Conservation (phyloP, 2,329 filamentous ascomycete species). For the Botrytis medusae region DNA sequence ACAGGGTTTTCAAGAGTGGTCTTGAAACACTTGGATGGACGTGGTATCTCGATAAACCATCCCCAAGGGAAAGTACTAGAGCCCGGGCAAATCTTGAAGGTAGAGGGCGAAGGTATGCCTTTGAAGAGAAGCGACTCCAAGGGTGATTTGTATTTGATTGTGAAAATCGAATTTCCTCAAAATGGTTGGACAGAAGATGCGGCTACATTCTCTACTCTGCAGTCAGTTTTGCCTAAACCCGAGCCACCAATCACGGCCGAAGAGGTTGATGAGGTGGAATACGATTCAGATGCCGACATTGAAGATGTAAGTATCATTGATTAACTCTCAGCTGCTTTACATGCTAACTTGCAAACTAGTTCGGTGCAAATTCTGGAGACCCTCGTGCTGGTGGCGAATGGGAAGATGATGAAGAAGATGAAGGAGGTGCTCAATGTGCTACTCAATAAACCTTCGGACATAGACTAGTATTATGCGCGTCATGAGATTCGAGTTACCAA, state of each 20-base stretch:
- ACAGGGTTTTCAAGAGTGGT: conserved; percentile 89
- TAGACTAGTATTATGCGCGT: not conserved
- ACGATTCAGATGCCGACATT: conserved; percentile 77
- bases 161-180: conserved; percentile 86
- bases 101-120: conserved; percentile 92
- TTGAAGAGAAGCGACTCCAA: conserved; percentile 78
- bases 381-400: conserved; percentile 64
- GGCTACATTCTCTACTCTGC: conserved; percentile 67
- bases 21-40: conserved; percentile 87
- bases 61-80: conserved; percentile 78
- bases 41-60: conserved; percentile 80
- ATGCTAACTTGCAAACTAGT: conserved; percentile 47
- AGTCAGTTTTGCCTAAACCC: conserved; percentile 70
- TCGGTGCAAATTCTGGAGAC: conserved; percentile 71
- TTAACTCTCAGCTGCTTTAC: conserved; percentile 3
- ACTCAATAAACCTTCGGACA: conserved; percentile 36
- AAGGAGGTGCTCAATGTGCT: conserved; percentile 62
- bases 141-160: conserved; percentile 83
- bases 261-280: conserved; percentile 82
- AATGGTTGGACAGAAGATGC: conserved; percentile 78
- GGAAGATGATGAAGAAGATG: conserved; percentile 67
- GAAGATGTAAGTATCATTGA: conserved; percentile 61
- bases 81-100: conserved; percentile 81
- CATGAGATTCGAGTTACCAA: not conserved
- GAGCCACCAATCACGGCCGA: conserved; percentile 59